Evolutionary conservation across 768 basidiomycete species (phyloP), one percentile per base, ranked within the genome.

Genomic region (Megacollybia marginata): DNA sequence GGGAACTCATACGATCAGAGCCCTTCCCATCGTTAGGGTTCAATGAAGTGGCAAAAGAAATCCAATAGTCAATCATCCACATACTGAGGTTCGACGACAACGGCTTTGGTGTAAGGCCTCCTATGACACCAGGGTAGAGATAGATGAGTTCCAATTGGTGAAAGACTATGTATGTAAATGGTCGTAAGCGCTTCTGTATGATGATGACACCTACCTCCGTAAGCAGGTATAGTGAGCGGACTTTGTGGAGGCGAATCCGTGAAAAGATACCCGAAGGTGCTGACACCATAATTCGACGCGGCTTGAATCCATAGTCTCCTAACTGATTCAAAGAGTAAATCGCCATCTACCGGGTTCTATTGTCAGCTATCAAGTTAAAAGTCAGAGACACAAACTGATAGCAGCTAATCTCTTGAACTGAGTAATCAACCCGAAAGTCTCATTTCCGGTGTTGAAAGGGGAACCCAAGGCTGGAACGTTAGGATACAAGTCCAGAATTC

Each of bases 251-350:
- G 10, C 35, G 10, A 67, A 50, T 71, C 66, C 0, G 69, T 66
- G 57, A 72, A 73, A 9, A 70, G 51, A 51, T 72, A 73, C 6
- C 63, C 71, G 20, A 58, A 71, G 3, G 58, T 65, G 28, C 61
- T 57, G 20, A 70, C 64, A 1, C 65, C 65, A 2, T 55, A 55
- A 5, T 44, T 64, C 5, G 60, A 64, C 2, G 71, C 65, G 2
- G 63, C 65, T 28, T 61, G 60, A 10, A 65, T 69, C 52, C 64
- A 69, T 23, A 59, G 48, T 33, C 72, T 63, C 10, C 71, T 64
- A 42, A 50, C 57, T 2, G 65, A 57, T 35, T 69, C 65, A 51
- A 72, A 69, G 32, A 51, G 44, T n/a, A 72, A n/a, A 60, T 76
- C 62, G 33, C 69, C 62, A 33, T 52, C 65, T 55, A n/a, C n/a